Percentiles rank a stretch among this genome's conserved stretches.
Conservation (phyloP, 1,139 yeast genomes). For the Yamadazyma kanchanaburiensis region DNA sequence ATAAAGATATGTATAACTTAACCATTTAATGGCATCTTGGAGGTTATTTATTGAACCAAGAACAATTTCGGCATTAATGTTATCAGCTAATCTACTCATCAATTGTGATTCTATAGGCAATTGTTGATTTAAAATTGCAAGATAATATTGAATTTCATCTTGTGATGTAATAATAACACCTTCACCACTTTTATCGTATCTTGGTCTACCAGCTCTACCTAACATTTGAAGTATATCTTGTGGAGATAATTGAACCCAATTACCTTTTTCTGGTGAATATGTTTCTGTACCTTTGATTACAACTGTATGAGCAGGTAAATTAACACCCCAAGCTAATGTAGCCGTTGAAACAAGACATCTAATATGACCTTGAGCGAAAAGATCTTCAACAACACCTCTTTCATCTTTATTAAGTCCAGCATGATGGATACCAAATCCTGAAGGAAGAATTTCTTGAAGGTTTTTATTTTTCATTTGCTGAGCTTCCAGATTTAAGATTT, state of each 20-base stretch:
- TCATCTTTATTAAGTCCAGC: slow-evolving; percentile 82
- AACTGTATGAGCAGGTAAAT: slow-evolving; percentile 94
- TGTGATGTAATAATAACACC: slow-evolving; percentile 91
- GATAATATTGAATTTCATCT: slow-evolving; percentile 79
- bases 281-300: slow-evolving; percentile 93
- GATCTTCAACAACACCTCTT: slow-evolving; percentile 75
- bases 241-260: slow-evolving; percentile 86
- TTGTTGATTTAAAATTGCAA: slow-evolving; percentile 86
- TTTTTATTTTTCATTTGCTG: slow-evolving; percentile 51
- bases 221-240: slow-evolving; percentile 94
- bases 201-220: slow-evolving; percentile 97
- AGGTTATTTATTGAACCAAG: slow-evolving; percentile 61
- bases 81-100: slow-evolving; percentile 67
- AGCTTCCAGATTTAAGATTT: slow-evolving; percentile 63
- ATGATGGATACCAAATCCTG: slow-evolving; percentile 90
- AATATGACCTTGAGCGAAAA: slow-evolving; percentile 83
- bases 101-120: slow-evolving; percentile 90
- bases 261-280: slow-evolving; percentile 85
- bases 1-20: slow-evolving; percentile 74
- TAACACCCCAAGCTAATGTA: slow-evolving; percentile 98
- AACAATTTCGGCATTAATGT: slow-evolving; percentile 83
- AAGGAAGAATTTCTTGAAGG: slow-evolving; percentile 58
- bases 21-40: slow-evolving; percentile 75
- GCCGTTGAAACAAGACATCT: slow-evolving; percentile 89
- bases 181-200: slow-evolving; percentile 89